Evolutionary conservation across 108 stramenopile genomes (phyloP), one percentile per base, ranked within the genome.

Genomic region (Epithemia pelagica): DNA sequence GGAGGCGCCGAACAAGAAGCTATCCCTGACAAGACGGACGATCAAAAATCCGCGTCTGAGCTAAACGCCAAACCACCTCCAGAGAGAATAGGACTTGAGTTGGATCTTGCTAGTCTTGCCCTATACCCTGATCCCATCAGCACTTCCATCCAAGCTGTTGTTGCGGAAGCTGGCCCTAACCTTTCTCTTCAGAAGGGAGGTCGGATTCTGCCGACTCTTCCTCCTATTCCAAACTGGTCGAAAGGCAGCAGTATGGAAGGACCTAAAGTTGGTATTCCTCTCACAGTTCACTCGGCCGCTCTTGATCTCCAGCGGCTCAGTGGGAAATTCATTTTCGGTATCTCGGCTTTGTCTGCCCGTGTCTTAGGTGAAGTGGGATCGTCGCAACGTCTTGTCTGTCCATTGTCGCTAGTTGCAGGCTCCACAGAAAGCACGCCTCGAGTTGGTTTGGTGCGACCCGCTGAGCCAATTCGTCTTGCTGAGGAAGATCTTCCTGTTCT

Each of bases 381-480:
- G 32, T 59, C 55, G 26, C 68, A 75, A 61, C 66, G 79, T 55
- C 75, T 88, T 68, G 27, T 73, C 64, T 74, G 83, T 67, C 68
- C 70, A 27, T 58, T 81, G 65, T 72, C 81, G 19, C 33, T 74
- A 15, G 66, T 55, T 58, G 78, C 75, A 52, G 92, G 92, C 52
- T 74, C 82, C 19, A 80, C 84, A 8, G 76, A 82, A 52, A 73
- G 74, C 51, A 83, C 80, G 21, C 92, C 88, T 22, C 85, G 88
- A 52, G 92, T 93, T 26, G 92, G 92, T 37, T 70, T 94, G 22
- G 74, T 90, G 25, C 86, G 88, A 58, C 92, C 92, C 5, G 78
- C 70, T 31, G 66, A 75, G 31, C 82, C 84, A 51, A 28, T 55
- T 58, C 72, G 54, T 10, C 66, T 37, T 23, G 27, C 24, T 25